Conservation (phyloP, 2,329 filamentous ascomycete species). For the Botrytis medusae region DNA sequence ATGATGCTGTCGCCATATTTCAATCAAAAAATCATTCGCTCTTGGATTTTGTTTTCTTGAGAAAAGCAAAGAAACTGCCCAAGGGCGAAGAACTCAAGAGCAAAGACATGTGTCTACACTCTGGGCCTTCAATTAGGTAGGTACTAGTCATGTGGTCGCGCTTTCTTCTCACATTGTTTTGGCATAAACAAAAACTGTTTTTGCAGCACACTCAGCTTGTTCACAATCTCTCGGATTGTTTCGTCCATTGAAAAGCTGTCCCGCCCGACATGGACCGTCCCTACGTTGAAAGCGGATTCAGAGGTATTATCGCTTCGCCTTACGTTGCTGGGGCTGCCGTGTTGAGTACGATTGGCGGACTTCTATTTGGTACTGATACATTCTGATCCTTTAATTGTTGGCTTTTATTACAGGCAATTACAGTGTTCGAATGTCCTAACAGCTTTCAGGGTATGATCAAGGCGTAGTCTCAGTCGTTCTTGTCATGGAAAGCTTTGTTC, state of each 20-base stretch:
- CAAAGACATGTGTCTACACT: background rate
- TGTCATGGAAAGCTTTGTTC: conserved; percentile 46
- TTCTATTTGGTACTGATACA: conserved; percentile 6
- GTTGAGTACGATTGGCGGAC: conserved; percentile 9
- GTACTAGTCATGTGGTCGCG: background rate
- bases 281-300: conserved; percentile 9
- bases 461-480: conserved; percentile 48
- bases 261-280: background rate
- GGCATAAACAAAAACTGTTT: background rate
- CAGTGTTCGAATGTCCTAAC: background rate
- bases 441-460: conserved; percentile 47
- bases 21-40: background rate
- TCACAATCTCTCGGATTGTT: background rate
- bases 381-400: background rate
- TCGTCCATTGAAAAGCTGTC: background rate
- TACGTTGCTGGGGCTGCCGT: conserved; percentile 16
- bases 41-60: background rate
- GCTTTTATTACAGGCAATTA: background rate
- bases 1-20: background rate
- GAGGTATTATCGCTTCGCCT: conserved; percentile 14
- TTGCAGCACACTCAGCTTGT: too few species aligned
- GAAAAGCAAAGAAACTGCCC: background rate
- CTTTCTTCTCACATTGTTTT: background rate
- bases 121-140: background rate
- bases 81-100: background rate